These are phyloP conservation scores for Rhizopogon roseolus DNA, from an alignment of 768 basidiomycete genomes.

Conservation along the genomic window DNA sequence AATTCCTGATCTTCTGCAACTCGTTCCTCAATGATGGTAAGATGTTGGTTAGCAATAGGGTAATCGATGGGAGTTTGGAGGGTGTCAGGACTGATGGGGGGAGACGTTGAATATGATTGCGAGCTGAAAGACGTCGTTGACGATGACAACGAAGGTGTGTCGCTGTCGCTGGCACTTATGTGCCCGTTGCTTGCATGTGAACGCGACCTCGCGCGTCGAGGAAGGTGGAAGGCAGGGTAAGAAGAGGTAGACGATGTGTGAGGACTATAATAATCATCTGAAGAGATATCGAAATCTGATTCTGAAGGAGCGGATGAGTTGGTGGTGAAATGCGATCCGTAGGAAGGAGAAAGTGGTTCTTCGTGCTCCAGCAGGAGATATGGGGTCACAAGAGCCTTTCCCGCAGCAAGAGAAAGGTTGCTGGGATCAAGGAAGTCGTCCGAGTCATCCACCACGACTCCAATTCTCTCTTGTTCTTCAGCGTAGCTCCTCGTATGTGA, in stretches of 20 bases:
- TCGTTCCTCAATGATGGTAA: conserved; percentile 37
- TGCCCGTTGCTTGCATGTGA: conserved; percentile 21
- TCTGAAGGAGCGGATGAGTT: conserved; percentile 23
- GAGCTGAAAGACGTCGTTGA: conserved; percentile 35
- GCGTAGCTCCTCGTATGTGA: conserved; percentile 16
- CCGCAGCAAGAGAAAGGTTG: conserved; percentile 5
- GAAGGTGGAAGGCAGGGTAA: conserved; percentile 26
- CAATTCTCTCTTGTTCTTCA: conserved; percentile 20
- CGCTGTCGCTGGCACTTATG: conserved; percentile 33
- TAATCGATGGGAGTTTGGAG: conserved; percentile 29
- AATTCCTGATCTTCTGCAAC: conserved; percentile 14
- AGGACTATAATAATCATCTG: conserved; percentile 23
- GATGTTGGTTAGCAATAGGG: conserved; percentile 14
- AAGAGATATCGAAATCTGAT: conserved; percentile 27
- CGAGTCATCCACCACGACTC: conserved; percentile 21
- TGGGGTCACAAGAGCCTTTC: conserved; percentile 9
- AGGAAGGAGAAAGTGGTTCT: conserved; percentile 24
- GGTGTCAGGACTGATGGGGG: conserved; percentile 28
- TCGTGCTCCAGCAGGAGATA: conserved; percentile 27
- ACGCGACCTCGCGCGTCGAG: conserved; percentile 25
- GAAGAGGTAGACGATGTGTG: conserved; percentile 13
- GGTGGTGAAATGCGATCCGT: conserved; percentile 12
- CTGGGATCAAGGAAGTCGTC: conserved; percentile 26
- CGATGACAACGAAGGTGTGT: conserved; percentile 46
- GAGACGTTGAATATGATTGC: conserved; percentile 21